Percentiles rank a stretch among this genome's conserved stretches.
Evolutionary conservation across 345 rosid genomes (phyloP).

Genomic region (Turritis glabra): DNA sequence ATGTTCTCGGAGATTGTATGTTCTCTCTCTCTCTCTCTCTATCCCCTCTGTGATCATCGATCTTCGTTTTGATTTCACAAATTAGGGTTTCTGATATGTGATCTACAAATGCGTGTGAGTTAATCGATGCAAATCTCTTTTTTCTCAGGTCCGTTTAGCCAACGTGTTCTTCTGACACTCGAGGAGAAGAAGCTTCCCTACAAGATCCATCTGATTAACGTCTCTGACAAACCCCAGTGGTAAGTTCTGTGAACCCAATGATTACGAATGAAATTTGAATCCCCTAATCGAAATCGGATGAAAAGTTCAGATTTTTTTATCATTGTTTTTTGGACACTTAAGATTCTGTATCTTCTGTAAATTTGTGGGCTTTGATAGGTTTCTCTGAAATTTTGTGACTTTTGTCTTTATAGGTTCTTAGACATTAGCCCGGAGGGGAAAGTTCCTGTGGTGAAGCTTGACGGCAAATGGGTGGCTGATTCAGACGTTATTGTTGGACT

Average conservation of each 20-base stretch:
- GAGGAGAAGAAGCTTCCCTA: constrained; percentile 84
- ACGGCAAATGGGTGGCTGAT: constrained; percentile 83
- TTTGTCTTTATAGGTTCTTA: constrained; percentile 57
- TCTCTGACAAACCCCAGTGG: constrained; percentile 76
- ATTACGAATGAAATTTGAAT: constrained; percentile 27
- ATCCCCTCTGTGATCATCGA: neutral
- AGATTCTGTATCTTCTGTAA: neutral
- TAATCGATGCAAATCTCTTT: constrained; percentile 1
- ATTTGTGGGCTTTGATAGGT: neutral
- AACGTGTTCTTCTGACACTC: constrained; percentile 65
- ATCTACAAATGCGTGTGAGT: neutral
- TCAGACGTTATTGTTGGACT: constrained; percentile 80
- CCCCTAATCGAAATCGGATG: neutral
- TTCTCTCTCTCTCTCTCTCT: neutral
- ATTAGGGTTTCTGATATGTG: constrained; percentile 7
- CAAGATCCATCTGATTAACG: constrained; percentile 54
- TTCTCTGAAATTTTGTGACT: constrained; percentile 1
- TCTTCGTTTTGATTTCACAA: constrained; percentile 14
- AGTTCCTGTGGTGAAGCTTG: constrained; percentile 73
- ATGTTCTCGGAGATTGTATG: constrained; percentile 76
- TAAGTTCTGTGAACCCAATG: constrained; percentile 54
- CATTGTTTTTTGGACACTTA: neutral
- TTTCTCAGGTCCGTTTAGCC: constrained; percentile 78
- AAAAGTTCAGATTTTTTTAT: neutral
- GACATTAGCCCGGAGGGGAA: constrained; percentile 79